Evolutionary conservation across 2,329 filamentous ascomycete genomes (phyloP), one percentile per base, ranked within the genome.

Genomic region (Phyllosticta ampelicida): DNA sequence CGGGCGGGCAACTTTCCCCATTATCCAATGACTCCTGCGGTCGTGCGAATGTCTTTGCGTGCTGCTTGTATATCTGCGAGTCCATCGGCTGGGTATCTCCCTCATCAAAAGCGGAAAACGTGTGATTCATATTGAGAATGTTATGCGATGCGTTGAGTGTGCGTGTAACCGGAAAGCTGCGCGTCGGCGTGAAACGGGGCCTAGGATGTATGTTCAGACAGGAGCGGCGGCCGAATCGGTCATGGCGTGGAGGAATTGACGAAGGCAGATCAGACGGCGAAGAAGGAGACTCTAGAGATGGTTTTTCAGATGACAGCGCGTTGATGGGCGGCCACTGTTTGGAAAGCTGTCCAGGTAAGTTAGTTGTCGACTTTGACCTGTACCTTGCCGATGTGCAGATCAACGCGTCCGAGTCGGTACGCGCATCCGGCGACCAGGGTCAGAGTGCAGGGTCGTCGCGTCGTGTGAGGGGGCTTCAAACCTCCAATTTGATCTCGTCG

Each of bases 81-180:
- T 75, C 74, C 63, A 70, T 69, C 21, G 71, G 70, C 65, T 78
- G 76, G 1, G 76, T 78, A 61, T 78, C 76, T 54, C 75, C 75
- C 59, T 70, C 70, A 54, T 69, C 68, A 52, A 66, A 72, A 30
- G 65, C 72, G 21, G 63, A 57, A 61, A 76, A 77, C 30, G 72
- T 73, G 28, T 66, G 63, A 57, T 63, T 59, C 67, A 70, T 70
- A 28, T 63, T 72, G 44, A n/a, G 16, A n/a, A 44, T 29, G 9
- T 55, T 44, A 48, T 48, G 26, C 18, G 20, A 28, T 36, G 54
- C 49, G 16, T 50, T 20, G 19, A 54, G 10, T 2, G 28, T n/a
- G 54, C 50, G 44, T 23, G 18, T 48, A 26, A 19, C 26, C 2
- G 58, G 58, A 50, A 36, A 54, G 51, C 53, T 56, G 48, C 54